phyloP scores from a whole-genome alignment of 2,329 filamentous ascomycete species.

The Bisporella sp. region DNA sequence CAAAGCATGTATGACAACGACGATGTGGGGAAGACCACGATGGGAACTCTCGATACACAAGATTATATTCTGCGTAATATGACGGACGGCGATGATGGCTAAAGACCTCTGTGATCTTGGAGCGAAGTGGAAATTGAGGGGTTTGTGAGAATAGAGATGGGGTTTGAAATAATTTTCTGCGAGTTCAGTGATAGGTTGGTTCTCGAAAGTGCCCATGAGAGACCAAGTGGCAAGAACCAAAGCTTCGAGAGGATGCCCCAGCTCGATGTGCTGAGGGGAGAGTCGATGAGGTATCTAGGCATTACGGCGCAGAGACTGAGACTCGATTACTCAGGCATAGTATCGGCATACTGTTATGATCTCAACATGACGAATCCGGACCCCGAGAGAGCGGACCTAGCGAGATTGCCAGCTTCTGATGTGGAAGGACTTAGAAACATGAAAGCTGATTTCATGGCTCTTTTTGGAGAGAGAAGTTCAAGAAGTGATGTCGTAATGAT shows the following conservation, averaged over 20 bases:
- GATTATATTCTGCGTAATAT: too few relatives aligned
- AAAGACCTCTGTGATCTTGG: too few relatives aligned
- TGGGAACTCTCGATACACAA: constrained; percentile 22
- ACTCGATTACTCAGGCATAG: constrained; percentile 25
- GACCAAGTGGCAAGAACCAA: constrained; percentile 10
- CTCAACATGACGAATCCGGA: constrained; percentile 24
- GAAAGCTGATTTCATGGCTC: constrained; percentile 35
- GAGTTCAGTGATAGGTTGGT: constrained; percentile 40
- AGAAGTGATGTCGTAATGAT: constrained; percentile 11
- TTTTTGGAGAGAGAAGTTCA: constrained; percentile 27
- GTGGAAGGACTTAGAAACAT: constrained; percentile 27
- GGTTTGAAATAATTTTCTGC: constrained; percentile 57
- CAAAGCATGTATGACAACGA: too few relatives aligned
- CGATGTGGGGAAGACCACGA: too few relatives aligned
- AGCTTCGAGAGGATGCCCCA: constrained; percentile 3
- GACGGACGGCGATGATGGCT: too few relatives aligned
- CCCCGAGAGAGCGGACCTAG: constrained; percentile 5
- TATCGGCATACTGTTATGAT: constrained; percentile 23
- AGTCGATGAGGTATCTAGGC: constrained; percentile 35
- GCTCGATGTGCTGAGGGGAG: constrained; percentile 21
- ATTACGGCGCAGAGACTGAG: constrained; percentile 30
- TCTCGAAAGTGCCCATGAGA: background rate
- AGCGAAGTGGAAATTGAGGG: constrained; percentile 27
- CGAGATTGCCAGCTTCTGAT: constrained; percentile 13
- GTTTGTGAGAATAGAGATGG: constrained; percentile 59